A percentile compares a stretch with the other conserved stretches of the same genome.
Conservation (phyloP, 371 early-diverging fungal species). For the Apophysomyces sp. region DNA sequence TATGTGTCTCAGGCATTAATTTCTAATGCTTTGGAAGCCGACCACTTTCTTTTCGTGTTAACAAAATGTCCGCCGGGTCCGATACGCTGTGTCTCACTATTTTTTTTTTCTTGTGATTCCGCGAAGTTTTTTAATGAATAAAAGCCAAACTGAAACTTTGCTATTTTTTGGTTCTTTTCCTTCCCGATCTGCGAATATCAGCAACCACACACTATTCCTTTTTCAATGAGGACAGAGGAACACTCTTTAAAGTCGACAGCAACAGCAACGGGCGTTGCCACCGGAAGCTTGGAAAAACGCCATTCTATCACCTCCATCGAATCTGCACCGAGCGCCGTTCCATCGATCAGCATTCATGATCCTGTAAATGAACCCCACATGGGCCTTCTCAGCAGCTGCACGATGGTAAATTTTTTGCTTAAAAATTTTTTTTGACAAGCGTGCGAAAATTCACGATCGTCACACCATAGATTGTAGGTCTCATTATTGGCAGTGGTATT, state of each 20-base stretch:
- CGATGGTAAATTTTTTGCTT: constrained; percentile 24
- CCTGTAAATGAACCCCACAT: neutral
- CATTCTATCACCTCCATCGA: neutral
- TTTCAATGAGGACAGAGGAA: neutral
- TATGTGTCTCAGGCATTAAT: no score
- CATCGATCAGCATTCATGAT: neutral
- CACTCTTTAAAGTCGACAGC: neutral
- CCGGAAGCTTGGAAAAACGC: neutral
- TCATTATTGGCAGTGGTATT: constrained; percentile 63
- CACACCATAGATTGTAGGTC: constrained; percentile 41
- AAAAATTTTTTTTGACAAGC: constrained; percentile 30
- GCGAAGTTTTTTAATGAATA: neutral
- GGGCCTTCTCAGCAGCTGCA: neutral
- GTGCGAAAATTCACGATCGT: constrained; percentile 2
- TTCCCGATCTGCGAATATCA: neutral
- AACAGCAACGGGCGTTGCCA: neutral
- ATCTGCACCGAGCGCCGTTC: neutral
- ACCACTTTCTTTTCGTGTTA: neutral
- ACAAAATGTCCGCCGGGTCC: neutral
- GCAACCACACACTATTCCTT: neutral
- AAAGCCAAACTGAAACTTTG: neutral
- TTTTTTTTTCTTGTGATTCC: constrained; percentile 1
- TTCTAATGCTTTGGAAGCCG: no score
- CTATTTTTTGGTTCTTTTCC: neutral
- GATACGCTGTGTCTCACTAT: constrained; percentile 1